A percentile compares a stretch with the other conserved stretches of the same genome.
Conservation (phyloP, 805 yeast species). For the Lipomyces sp. region DNA sequence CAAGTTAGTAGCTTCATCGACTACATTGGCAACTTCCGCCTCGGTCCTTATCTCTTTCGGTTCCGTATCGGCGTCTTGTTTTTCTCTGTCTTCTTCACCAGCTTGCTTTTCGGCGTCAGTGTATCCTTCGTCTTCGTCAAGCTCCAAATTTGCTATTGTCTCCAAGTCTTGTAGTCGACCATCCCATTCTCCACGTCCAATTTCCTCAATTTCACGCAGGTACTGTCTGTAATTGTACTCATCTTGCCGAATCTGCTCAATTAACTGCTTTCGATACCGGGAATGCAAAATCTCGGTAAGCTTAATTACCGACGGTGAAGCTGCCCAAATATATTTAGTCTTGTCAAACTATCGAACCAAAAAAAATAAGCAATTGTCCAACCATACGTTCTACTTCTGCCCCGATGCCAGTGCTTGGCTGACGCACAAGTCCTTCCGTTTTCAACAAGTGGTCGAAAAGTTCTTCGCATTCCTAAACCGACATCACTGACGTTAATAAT, state of each 20-base stretch:
- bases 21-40: constrained; percentile 16
- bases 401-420: constrained; percentile 28
- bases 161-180: constrained; percentile 43
- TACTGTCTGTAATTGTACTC: constrained; percentile 48
- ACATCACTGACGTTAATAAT: no score
- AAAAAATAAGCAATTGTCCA: not conserved
- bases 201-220: constrained; percentile 49
- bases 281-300: constrained; percentile 33
- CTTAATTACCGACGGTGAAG: constrained; percentile 37
- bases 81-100: not conserved
- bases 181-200: constrained; percentile 52
- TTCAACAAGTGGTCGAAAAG: constrained; percentile 25
- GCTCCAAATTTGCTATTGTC: constrained; percentile 15
- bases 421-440: constrained; percentile 33
- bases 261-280: constrained; percentile 31
- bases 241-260: constrained; percentile 40
- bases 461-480: constrained; percentile 34
- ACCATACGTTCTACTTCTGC: constrained; percentile 29
- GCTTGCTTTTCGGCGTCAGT: constrained; percentile 1
- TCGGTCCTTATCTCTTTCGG: constrained; percentile 23
- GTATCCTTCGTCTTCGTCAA: constrained; percentile 5
- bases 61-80: not conserved
- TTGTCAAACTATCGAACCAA: constrained; percentile 10
- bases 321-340: constrained; percentile 13
- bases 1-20: constrained; percentile 26